phyloP scores from a whole-genome alignment of 1,139 yeast genomes.

The Yamadazyma dushanensis region DNA sequence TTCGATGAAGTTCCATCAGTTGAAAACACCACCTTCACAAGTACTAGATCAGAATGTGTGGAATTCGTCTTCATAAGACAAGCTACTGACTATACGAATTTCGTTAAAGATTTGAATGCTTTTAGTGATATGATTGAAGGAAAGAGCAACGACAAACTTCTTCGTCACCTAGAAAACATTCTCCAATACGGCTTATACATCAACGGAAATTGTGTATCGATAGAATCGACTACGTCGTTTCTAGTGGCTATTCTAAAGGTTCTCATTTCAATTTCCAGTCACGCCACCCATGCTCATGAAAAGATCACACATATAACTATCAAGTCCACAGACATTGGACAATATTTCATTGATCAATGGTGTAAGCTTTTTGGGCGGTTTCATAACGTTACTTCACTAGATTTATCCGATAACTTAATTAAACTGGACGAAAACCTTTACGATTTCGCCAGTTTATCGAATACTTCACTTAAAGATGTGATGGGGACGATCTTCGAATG shows the following conservation, averaged over 20 bases:
- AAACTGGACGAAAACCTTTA: constrained; percentile 16
- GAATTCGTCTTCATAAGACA: constrained; percentile 30
- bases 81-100: constrained; percentile 29
- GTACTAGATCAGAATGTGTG: constrained; percentile 25
- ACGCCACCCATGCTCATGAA: constrained; percentile 12
- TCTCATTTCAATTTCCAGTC: constrained; percentile 23
- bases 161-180: constrained; percentile 20
- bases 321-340: constrained; percentile 38
- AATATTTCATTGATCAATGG: constrained; percentile 35
- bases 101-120: constrained; percentile 25
- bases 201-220: constrained; percentile 28
- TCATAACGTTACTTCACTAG: constrained; percentile 21
- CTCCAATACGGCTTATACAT: constrained; percentile 26
- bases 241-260: constrained; percentile 29
- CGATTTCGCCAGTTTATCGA: neutral
- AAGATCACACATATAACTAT: constrained; percentile 28
- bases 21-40: constrained; percentile 18
- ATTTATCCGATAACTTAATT: constrained; percentile 30
- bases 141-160: constrained; percentile 7
- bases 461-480: constrained; percentile 18
- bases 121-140: constrained; percentile 24
- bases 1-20: constrained; percentile 13
- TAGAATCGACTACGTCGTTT: constrained; percentile 30
- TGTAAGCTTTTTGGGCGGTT: constrained; percentile 30
- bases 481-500: constrained; percentile 26